Conservation (phyloP, 2,329 filamentous ascomycete genomes). For the Elsinoe fawcettii region DNA sequence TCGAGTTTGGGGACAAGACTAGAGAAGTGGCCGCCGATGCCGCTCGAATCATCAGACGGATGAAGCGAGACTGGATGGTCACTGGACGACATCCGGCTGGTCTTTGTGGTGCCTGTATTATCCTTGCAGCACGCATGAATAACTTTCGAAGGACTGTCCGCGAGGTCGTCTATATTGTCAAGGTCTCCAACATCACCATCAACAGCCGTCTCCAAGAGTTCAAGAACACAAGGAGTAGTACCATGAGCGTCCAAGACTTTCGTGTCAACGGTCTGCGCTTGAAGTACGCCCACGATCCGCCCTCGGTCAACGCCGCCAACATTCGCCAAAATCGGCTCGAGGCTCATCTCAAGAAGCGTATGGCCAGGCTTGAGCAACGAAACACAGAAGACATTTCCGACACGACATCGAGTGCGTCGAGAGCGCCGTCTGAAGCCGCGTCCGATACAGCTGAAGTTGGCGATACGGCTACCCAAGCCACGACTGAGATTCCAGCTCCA, state of each 20-base stretch:
- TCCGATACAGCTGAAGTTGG: conserved; percentile 14
- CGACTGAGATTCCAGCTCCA: background rate
- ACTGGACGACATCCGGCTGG: conserved; percentile 88
- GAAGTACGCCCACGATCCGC: conserved; percentile 71
- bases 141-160: conserved; percentile 89
- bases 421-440: conserved; percentile 18
- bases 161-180: conserved; percentile 97
- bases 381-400: conserved; percentile 20
- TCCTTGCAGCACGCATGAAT: conserved; percentile 95
- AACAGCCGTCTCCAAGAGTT: conserved; percentile 89
- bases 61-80: conserved; percentile 97
- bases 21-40: conserved; percentile 83
- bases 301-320: conserved; percentile 65
- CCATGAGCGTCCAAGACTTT: conserved; percentile 82
- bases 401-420: conserved; percentile 20
- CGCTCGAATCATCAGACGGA: conserved; percentile 76
- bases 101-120: conserved; percentile 86
- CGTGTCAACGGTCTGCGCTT: conserved; percentile 58
- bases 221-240: conserved; percentile 73
- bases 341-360: conserved; percentile 25
- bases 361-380: conserved; percentile 16
- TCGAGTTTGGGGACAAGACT: conserved; percentile 79
- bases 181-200: conserved; percentile 89
- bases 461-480: background rate
- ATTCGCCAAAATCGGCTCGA: conserved; percentile 36